Base-by-base conservation (phyloP, 2,329 filamentous ascomycete species). In the Chaetomiaceae sp. region DNA sequence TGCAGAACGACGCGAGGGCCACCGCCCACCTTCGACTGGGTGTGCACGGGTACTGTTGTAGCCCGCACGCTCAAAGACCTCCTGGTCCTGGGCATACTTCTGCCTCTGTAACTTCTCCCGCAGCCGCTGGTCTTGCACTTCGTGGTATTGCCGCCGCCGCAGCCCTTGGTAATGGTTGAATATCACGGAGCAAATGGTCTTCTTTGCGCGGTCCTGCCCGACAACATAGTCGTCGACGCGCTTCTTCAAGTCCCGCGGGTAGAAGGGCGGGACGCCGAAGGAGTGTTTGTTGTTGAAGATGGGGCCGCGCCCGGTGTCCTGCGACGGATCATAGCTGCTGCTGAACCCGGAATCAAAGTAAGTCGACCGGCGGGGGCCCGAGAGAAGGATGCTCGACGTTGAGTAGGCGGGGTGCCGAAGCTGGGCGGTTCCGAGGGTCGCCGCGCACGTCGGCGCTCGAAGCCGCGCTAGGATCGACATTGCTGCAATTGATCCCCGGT, bases 91-190 rank as follows among this genome's bases (percentile, higher is more conserved):
- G 53, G 86, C 77, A 65, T 86, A 82, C 55, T 84, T 80, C 66
- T 90, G 87, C 37, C 87, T 82, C 64, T 86, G 75, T 45, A 84
- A 66, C 70, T 87, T 88, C 57, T 90, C 86, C 38, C 75, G 71
- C 32, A 71, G 61, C 41, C 75, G 76, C 47, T 74, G 72, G 49
- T 84, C 80, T 54, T 79, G 74, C 23, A 89, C 82, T 63, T 96
- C 90, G 50, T 91, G 84, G 60, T 94, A 82, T 54, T 86, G 82
- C 44, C 90, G 78, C 64, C 90, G 80, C 21, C 91, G 85, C 55
- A 96, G 81, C 42, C 89, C 83, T 70, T 96, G 90, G 67, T 97
- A 96, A 68, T 99, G 94, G 66, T 97, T 96, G 74, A 95, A 96
- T 25, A 99, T 88, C 6, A 92, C 90, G 3, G 92, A 86, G 59